Conservation (phyloP, 169 alveolate genomes). For the Eimeria sp. region DNA sequence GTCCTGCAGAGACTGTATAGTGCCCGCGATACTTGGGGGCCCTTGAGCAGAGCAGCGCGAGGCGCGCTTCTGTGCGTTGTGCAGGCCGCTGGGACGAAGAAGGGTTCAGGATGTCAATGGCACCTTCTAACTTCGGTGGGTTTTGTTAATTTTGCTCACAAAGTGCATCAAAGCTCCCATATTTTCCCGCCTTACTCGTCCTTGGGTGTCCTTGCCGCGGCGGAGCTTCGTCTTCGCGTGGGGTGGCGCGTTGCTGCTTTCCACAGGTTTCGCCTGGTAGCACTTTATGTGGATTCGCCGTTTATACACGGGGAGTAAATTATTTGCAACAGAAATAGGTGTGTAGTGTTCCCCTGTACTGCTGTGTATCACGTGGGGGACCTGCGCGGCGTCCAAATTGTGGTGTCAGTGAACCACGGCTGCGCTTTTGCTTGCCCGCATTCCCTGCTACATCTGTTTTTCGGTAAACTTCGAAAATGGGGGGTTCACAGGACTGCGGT, state of each 20-base stretch:
- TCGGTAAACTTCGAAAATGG: neutral
- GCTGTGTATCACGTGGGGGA: neutral
- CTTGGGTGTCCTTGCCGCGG: conserved; percentile 2
- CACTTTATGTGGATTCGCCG: conserved; percentile 39
- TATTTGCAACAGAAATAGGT: neutral
- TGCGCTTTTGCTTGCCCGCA: neutral
- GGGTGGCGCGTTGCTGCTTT: conserved; percentile 60
- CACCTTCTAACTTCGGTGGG: neutral
- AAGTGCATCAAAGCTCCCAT: neutral
- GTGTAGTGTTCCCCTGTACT: neutral
- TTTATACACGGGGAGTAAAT: neutral
- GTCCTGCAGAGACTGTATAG: neutral
- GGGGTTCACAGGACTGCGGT: conserved; percentile 26
- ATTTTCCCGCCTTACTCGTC: neutral
- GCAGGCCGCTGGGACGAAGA: conserved; percentile 39
- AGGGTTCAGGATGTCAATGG: neutral
- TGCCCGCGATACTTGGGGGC: conserved; percentile 22
- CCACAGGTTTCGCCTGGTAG: conserved; percentile 14
- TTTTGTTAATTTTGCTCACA: neutral
- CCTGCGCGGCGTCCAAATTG: neutral
- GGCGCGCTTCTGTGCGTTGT: conserved; percentile 74
- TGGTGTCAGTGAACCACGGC: conserved; percentile 41
- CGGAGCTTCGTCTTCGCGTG: conserved; percentile 37
- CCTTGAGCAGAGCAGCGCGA: conserved; percentile 53
- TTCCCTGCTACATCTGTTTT: neutral